phyloP scores from a whole-genome alignment of 1,139 yeast genomes.

The Lodderomyces beijingensis region DNA sequence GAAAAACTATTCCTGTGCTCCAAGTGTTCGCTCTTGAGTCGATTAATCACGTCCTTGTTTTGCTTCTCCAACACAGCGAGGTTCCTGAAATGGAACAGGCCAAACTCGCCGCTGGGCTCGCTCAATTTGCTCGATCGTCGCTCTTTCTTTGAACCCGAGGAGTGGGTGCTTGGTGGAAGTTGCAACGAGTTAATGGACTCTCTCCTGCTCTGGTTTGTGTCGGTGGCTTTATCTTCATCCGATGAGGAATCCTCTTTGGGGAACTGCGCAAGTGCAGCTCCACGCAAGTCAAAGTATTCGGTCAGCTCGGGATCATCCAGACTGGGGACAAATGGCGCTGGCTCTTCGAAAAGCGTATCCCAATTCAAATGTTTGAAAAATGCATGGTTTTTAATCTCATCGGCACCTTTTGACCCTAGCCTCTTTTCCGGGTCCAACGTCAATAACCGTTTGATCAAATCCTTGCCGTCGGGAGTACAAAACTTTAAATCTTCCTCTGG shows the following conservation, averaged over 20 bases:
- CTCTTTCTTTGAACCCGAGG: slow-evolving; percentile 42
- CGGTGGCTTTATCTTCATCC: slow-evolving; percentile 4
- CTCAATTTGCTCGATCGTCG: slow-evolving; percentile 65
- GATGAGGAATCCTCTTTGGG: slow-evolving; percentile 42
- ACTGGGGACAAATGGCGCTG: slow-evolving; percentile 81
- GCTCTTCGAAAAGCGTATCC: slow-evolving; percentile 68
- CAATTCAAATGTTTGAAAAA: slow-evolving; percentile 73
- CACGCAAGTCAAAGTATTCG: slow-evolving; percentile 87
- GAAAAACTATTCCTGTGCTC: slow-evolving; percentile 48
- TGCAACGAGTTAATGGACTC: slow-evolving; percentile 9
- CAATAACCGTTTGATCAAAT: slow-evolving; percentile 62
- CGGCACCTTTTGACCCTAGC: slow-evolving; percentile 72
- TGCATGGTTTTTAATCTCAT: slow-evolving; percentile 73
- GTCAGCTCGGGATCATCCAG: slow-evolving; percentile 82
- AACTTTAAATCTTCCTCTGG: slow-evolving; percentile 51
- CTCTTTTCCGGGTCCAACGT: slow-evolving; percentile 60
- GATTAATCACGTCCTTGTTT: slow-evolving; percentile 84
- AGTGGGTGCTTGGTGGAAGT: slow-evolving; percentile 8
- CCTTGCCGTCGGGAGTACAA: slow-evolving; percentile 68
- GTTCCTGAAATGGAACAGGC: slow-evolving; percentile 87
- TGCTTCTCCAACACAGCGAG: slow-evolving; percentile 88
- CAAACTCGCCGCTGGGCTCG: slow-evolving; percentile 73
- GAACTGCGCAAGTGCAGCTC: slow-evolving; percentile 68
- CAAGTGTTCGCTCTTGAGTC: slow-evolving; percentile 78
- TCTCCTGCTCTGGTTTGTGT: slow-evolving; percentile 7